Conservation (phyloP, 1,284 basidiomycete genomes). For the Sporisorium scitamineum region DNA sequence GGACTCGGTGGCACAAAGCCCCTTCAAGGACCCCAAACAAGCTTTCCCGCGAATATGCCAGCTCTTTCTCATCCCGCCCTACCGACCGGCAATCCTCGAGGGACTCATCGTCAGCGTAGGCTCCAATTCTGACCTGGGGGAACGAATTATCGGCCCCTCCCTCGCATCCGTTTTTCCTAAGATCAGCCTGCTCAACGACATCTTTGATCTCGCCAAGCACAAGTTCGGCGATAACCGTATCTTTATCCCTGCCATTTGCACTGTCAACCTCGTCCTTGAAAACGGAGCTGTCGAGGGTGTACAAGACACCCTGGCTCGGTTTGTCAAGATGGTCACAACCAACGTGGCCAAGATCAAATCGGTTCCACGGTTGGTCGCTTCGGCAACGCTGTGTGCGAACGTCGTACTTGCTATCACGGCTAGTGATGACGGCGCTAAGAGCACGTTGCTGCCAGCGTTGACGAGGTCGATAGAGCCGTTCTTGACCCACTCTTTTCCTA, state of each 20-base stretch:
- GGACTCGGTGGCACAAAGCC: too few species aligned
- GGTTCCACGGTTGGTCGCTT: slow-evolving; percentile 17
- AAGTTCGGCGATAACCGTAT: slow-evolving; percentile 53
- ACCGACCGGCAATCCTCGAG: slow-evolving; percentile 25
- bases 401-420: slow-evolving; percentile 6
- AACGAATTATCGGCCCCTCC: slow-evolving; percentile 35
- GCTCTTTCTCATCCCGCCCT: slow-evolving; percentile 28
- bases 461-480: slow-evolving; percentile 7
- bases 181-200: slow-evolving; percentile 15
- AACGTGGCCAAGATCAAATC: slow-evolving; percentile 24
- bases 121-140: slow-evolving; percentile 50
- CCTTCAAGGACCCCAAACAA: slow-evolving; percentile 37
- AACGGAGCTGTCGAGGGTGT: slow-evolving; percentile 12
- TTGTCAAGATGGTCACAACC: slow-evolving; percentile 25
- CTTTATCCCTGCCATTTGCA: slow-evolving; percentile 48
- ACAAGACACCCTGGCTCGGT: background rate
- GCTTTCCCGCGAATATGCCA: slow-evolving; percentile 20
- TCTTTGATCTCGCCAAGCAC: slow-evolving; percentile 24
- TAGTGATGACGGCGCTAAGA: background rate
- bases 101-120: slow-evolving; percentile 47
- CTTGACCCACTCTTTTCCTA: slow-evolving; percentile 23
- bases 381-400: slow-evolving; percentile 27
- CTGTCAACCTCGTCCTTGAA: slow-evolving; percentile 53
- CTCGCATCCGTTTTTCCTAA: background rate
- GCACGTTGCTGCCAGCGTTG: background rate